Evolutionary conservation across 306 rosid species (phyloP).

Genomic region (Begonia peltatifolia): DNA sequence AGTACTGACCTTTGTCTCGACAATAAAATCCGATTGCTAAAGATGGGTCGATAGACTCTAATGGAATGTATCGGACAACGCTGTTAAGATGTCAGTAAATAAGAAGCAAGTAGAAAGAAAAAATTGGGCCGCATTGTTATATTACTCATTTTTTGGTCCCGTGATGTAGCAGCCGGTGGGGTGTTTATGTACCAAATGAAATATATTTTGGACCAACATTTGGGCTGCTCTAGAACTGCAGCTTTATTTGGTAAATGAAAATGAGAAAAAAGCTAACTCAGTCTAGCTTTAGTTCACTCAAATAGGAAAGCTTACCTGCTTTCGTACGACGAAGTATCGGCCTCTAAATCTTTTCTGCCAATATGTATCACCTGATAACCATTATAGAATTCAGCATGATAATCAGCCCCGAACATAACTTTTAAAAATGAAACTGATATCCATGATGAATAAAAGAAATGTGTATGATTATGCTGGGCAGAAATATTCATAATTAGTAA

Average conservation of each 20-base stretch:
- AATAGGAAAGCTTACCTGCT: conserved; percentile 46
- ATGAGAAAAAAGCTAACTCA: too few relatives aligned
- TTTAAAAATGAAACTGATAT: too few relatives aligned
- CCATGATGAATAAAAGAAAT: neutral
- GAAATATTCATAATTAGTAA: too few relatives aligned
- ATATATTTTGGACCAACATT: too few relatives aligned
- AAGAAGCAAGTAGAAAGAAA: neutral
- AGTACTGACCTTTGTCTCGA: conserved; percentile 59
- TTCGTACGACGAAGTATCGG: conserved; percentile 76
- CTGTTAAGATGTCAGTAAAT: conserved; percentile 18
- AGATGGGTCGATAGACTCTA: conserved; percentile 82
- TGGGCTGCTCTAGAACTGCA: too few relatives aligned
- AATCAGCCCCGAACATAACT: neutral
- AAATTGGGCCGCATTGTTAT: too few relatives aligned
- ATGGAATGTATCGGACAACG: conserved; percentile 47
- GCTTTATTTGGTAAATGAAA: too few relatives aligned
- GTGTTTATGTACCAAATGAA: too few relatives aligned
- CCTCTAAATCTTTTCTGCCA: conserved; percentile 38
- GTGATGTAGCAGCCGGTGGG: too few relatives aligned
- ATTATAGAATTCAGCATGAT: neutral
- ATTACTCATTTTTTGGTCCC: too few relatives aligned
- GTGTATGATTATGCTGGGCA: neutral
- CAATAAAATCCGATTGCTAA: conserved; percentile 96
- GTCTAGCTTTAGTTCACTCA: neutral
- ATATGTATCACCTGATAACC: conserved; percentile 45